Evolutionary conservation across 129 eudicot genomes (phyloP).

Genomic region (Smallanthus sonchifolius): DNA sequence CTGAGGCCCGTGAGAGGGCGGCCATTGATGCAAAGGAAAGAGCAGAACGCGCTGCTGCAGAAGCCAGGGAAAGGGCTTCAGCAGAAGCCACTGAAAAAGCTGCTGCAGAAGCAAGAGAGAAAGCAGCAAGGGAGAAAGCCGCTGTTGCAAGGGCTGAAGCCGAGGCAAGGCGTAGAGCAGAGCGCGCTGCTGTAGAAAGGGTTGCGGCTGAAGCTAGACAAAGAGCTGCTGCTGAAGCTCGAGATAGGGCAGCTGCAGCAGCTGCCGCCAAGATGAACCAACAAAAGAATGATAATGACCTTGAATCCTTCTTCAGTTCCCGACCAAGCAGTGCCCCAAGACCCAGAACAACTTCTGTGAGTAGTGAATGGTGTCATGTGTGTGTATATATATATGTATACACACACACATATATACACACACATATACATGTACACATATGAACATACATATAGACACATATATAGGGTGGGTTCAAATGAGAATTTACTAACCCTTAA

Average conservation of each 20-base stretch:
- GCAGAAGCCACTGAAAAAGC: slow-evolving; percentile 49
- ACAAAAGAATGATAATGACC: slow-evolving; percentile 86
- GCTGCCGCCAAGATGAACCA: slow-evolving; percentile 74
- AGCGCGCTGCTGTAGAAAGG: slow-evolving; percentile 71
- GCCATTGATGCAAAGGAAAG: slow-evolving; percentile 83
- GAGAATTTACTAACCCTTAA: no score
- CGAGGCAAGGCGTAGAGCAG: slow-evolving; percentile 75
- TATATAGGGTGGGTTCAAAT: neutral
- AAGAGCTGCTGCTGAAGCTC: slow-evolving; percentile 77
- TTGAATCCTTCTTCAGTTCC: slow-evolving; percentile 79
- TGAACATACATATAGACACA: no score
- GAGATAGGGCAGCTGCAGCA: slow-evolving; percentile 59
- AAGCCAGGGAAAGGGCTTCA: slow-evolving; percentile 73
- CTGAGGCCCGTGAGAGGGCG: slow-evolving; percentile 98
- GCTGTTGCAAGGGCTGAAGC: slow-evolving; percentile 63
- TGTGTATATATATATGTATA: no score
- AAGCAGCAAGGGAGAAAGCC: slow-evolving; percentile 68
- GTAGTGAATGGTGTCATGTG: slow-evolving; percentile 25
- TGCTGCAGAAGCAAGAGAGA: slow-evolving; percentile 58
- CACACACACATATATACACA: no score
- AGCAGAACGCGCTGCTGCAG: slow-evolving; percentile 93
- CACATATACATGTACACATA: no score
- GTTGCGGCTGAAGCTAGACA: slow-evolving; percentile 79
- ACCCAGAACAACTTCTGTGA: slow-evolving; percentile 72
- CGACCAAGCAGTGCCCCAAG: slow-evolving; percentile 93